phyloP scores from a whole-genome alignment of 2,329 filamentous ascomycete species.

The Paraphaeosphaeria minitans region DNA sequence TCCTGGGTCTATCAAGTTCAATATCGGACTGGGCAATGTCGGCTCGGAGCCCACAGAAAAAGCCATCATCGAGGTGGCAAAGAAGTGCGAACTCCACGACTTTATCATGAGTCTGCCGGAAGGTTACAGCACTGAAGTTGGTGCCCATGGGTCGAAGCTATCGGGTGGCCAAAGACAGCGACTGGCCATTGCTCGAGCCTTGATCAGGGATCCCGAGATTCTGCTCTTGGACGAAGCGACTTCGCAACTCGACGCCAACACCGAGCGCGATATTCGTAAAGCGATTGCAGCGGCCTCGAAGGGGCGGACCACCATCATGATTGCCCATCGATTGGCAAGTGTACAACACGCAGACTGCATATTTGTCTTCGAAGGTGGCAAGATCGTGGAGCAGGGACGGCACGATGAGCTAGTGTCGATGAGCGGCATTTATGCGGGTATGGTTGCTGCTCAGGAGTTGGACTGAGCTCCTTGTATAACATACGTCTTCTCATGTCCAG shows the following conservation, averaged over 20 bases:
- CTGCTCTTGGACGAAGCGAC: slow-evolving; percentile 56
- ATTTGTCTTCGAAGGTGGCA: slow-evolving; percentile 74
- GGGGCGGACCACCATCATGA: slow-evolving; percentile 69
- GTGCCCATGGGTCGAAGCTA: slow-evolving; percentile 50
- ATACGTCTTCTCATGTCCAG: background rate
- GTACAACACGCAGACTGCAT: slow-evolving; percentile 82
- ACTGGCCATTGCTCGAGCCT: slow-evolving; percentile 53
- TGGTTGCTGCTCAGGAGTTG: slow-evolving; percentile 45
- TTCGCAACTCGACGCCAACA: slow-evolving; percentile 53
- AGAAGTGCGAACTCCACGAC: slow-evolving; percentile 52
- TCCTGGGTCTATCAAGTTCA: slow-evolving; percentile 51
- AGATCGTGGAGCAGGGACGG: slow-evolving; percentile 64
- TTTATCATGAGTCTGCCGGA: slow-evolving; percentile 55
- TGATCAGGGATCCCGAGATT: slow-evolving; percentile 53
- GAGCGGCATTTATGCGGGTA: slow-evolving; percentile 43
- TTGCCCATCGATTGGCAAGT: slow-evolving; percentile 77
- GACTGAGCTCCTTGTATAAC: slow-evolving; percentile 21
- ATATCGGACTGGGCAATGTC: slow-evolving; percentile 50
- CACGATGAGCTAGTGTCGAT: slow-evolving; percentile 61
- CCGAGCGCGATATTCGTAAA: slow-evolving; percentile 50
- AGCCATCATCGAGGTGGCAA: slow-evolving; percentile 44
- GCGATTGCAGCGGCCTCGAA: slow-evolving; percentile 49
- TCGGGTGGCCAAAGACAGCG: slow-evolving; percentile 55
- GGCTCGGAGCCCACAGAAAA: slow-evolving; percentile 29
- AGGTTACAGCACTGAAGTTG: slow-evolving; percentile 54